Evolutionary conservation across 768 basidiomycete species (phyloP), one percentile per base, ranked within the genome.

Genomic region (Pilatotrama ljubarskyi): DNA sequence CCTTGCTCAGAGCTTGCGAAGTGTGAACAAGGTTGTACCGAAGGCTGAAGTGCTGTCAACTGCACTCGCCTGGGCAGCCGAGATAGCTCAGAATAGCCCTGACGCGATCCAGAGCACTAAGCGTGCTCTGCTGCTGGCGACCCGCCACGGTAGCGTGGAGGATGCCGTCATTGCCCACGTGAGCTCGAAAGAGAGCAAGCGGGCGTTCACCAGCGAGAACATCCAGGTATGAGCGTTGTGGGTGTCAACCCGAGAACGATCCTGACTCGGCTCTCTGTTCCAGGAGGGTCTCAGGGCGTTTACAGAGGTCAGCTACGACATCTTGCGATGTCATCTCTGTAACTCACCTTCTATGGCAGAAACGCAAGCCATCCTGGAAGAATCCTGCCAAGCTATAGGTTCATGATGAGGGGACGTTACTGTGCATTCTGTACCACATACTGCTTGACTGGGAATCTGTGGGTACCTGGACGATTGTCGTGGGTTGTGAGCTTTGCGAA

Each of bases 101-200:
- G 93, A 93, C 70, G 79, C 91, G 0, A 86, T 93, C 1, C 87
- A 89, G 64, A 79, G 82, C 46, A 88, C 90, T 2, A 95, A 93
- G 70, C 76, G 79, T n/a, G 88, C 80, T 0, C 74, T 95, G 9
- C 53, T 89, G 15, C 70, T 88, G 2, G 75, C 72, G 8, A 69
- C 82, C 1, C 81, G 85, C 61, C 74, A 77, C 41, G 77, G 78
- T n/a, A 78, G 79, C 40, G 72, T 84, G 42, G 79, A 84, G 22
- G 79, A 84, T 14, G 77, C 82, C 0, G 77, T 86, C 3, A 46
- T 73, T 8, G 74, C 74, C 0, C 84, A 85, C 53, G 68, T 76
- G 8, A 70, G 76, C 66, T 80, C 81, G 18, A 67, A 70, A 25
- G 78, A 81, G 62, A 84, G 82, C 65, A 80, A 74, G 62, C 76